A percentile compares a stretch with the other conserved stretches of the same genome.
Conservation (phyloP, 73 alveolate species). For the Paramecium primaurelia region DNA sequence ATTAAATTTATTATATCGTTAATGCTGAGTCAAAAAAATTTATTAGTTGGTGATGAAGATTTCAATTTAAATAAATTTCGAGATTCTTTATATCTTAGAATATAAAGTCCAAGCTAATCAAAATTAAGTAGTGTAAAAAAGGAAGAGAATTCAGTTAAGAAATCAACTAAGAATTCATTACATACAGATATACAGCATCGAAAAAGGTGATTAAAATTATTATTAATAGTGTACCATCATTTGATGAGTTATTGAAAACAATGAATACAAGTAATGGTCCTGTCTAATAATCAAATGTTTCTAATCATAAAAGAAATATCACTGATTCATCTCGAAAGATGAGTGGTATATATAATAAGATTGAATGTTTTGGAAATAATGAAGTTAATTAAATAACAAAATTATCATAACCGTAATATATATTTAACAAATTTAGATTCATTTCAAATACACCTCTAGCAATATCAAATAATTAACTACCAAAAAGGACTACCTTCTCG, state of each 20-base stretch:
- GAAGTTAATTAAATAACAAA: neutral
- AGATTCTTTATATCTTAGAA: neutral
- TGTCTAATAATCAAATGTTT: neutral
- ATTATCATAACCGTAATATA: neutral
- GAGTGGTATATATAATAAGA: slow-evolving; percentile 31
- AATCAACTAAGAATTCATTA: neutral
- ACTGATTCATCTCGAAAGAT: slow-evolving; percentile 36
- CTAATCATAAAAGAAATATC: neutral
- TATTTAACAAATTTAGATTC: neutral
- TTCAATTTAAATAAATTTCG: slow-evolving; percentile 26
- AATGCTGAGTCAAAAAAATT: neutral
- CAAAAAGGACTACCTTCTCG: neutral
- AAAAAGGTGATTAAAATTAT: neutral
- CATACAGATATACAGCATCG: neutral
- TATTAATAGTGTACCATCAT: neutral
- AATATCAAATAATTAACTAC: neutral
- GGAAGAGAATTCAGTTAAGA: neutral
- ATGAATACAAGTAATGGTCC: neutral
- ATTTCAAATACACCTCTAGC: neutral
- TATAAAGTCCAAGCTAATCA: neutral
- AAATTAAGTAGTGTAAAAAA: neutral
- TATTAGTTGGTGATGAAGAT: neutral
- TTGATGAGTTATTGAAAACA: neutral
- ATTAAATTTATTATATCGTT: neutral
- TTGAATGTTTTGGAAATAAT: neutral